Evolutionary conservation across 257 asterid species (phyloP), one percentile per base, ranked within the genome.

Genomic region (Jacaranda copaia): DNA sequence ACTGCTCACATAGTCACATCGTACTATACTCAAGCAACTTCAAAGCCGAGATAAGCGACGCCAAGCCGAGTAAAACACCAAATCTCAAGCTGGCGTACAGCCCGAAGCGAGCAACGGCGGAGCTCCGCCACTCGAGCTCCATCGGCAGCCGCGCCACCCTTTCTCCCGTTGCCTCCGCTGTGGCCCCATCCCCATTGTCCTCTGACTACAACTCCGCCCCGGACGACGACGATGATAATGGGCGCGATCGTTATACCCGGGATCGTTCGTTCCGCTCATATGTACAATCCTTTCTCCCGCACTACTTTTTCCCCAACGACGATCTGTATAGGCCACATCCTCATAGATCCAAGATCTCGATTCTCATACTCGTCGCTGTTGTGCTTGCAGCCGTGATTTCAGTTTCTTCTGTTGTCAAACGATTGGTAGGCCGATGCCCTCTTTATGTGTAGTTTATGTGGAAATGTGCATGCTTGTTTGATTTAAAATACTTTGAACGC

Each of bases 101-200:
- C 79, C 99, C 99, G 56, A 96, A 93, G 83, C 91, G 97, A 76
- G 97, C 91, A 40, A 91, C 84, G 99, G 99, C 94, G 90, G 99
- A 96, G 91, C 95, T 96, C 86, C 99, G 98, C 85, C 98, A 93
- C 81, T 91, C 99, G 51, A 90, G 93, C 92, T 93, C 98, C 76
- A 75, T 84, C 60, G 93, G 96, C 55, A 89, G 75, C 88, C 93
- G 99, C 70, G 82, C 92, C 83, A 72, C 88, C 39, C 59, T 77
- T 56, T 72, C 89, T 76, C 85, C 96, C 38, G 74, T 88, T 48
- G 90, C 89, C 65, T 45, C 88, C 58, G 76, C 84, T 9, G 83
- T 81, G 8, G 81, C 89, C 32, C 80, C 91, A 3, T 89, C 97
- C n/a, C 97, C 97, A 1, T 82, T 86, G 76, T 90, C 87, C 55